phyloP scores from a whole-genome alignment of 306 rosid species.

The Malus sylvestris region DNA sequence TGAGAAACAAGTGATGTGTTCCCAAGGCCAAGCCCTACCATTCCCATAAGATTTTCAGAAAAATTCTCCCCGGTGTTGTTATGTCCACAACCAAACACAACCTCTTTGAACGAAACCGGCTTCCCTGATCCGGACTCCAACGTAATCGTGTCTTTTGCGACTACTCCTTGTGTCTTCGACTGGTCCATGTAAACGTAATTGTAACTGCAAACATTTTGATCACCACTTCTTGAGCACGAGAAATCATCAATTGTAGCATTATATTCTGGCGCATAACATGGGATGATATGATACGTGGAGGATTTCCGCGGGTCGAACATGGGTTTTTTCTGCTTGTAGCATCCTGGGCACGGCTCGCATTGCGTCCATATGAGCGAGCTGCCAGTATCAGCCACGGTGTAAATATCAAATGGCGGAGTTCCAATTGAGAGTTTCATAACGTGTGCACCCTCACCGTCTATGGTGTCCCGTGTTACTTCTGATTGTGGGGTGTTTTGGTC shows the following conservation, averaged over 20 bases:
- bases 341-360: slow-evolving; percentile 32
- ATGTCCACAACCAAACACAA: slow-evolving; percentile 51
- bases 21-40: slow-evolving; percentile 47
- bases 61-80: slow-evolving; percentile 17
- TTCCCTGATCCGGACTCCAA: slow-evolving; percentile 23
- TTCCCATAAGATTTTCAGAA: slow-evolving; percentile 45
- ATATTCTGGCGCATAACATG: slow-evolving; percentile 39
- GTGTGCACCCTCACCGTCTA: slow-evolving; percentile 24
- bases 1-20: slow-evolving; percentile 47
- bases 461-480: slow-evolving; percentile 19
- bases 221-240: slow-evolving; percentile 16
- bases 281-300: slow-evolving; percentile 22
- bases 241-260: not conserved
- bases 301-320: slow-evolving; percentile 41
- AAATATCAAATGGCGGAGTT: slow-evolving; percentile 45
- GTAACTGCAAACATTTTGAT: slow-evolving; percentile 29
- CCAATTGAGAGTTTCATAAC: slow-evolving; percentile 48
- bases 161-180: slow-evolving; percentile 18
- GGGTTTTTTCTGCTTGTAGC: slow-evolving; percentile 38
- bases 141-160: slow-evolving; percentile 29
- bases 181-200: slow-evolving; percentile 33
- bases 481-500: not conserved
- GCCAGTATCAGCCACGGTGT: slow-evolving; percentile 47
- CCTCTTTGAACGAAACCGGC: slow-evolving; percentile 10
- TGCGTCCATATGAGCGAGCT: slow-evolving; percentile 49